Percentiles rank a stretch among this genome's conserved stretches.
These are phyloP conservation scores for Phytophthora sp. DNA, from an alignment of 352 stramenopile species.

Conservation along the genomic window DNA sequence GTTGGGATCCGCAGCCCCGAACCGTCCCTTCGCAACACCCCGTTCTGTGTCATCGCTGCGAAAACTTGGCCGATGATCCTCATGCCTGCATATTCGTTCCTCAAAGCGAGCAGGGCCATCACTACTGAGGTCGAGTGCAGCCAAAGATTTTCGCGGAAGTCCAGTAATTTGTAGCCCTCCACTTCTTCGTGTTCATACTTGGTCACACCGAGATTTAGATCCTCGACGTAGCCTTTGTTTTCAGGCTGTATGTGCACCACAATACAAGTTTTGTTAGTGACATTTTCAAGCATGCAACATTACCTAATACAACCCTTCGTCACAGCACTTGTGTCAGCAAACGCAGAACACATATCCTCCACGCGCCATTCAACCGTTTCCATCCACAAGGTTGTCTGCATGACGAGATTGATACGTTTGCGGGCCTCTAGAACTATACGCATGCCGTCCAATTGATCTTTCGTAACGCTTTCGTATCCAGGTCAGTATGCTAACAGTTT, in stretches of 20 bases:
- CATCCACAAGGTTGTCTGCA: slow-evolving; percentile 1
- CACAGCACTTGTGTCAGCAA: neutral
- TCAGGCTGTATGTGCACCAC: slow-evolving; percentile 7
- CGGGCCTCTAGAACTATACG: neutral
- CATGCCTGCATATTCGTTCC: neutral
- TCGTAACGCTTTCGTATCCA: neutral
- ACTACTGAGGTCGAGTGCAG: slow-evolving; percentile 13
- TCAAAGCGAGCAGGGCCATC: neutral
- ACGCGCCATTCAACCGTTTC: slow-evolving; percentile 2
- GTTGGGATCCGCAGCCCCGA: neutral
- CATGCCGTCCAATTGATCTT: neutral
- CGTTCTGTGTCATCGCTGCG: neutral
- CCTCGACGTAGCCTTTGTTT: slow-evolving; percentile 7
- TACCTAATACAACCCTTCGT: slow-evolving; percentile 5
- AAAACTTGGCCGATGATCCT: slow-evolving; percentile 16
- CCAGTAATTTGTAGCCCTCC: neutral
- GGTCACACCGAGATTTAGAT: slow-evolving; percentile 6
- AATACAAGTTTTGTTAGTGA: neutral
- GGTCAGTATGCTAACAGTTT: slow-evolving; percentile 8
- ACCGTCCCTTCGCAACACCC: neutral
- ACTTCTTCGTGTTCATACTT: neutral
- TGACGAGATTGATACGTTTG: neutral
- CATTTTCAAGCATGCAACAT: neutral
- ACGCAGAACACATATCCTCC: neutral
- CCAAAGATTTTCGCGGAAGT: slow-evolving; percentile 18